Conservation (phyloP, 2,329 filamentous ascomycete genomes). For the Pseudocercospora ulei region DNA sequence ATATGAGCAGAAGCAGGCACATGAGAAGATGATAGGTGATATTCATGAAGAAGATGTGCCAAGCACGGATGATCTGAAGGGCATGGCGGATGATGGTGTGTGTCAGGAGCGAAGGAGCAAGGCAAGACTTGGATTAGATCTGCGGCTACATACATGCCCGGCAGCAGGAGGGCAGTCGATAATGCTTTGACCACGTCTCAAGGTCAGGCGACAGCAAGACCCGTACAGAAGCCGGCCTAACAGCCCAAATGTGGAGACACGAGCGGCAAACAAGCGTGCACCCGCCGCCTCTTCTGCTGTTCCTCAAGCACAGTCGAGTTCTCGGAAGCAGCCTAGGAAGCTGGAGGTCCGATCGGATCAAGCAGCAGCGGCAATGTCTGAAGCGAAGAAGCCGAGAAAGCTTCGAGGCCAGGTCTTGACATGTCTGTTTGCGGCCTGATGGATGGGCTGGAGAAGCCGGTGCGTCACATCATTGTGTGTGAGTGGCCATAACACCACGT, state of each 20-base stretch:
- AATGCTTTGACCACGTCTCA: conserved; percentile 12
- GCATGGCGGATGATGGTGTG: conserved; percentile 16
- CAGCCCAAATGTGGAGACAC: neutral
- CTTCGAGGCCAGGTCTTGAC: conserved; percentile 1
- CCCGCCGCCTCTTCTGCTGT: conserved; percentile 1
- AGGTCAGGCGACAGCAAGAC: conserved; percentile 1
- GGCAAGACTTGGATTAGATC: conserved; percentile 12
- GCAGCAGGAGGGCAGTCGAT: conserved; percentile 12
- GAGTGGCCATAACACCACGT: no score
- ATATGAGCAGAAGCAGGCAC: conserved; percentile 28
- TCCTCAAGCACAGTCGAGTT: conserved; percentile 2
- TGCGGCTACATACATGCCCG: conserved; percentile 15
- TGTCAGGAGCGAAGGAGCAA: conserved; percentile 10
- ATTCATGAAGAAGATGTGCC: conserved; percentile 28
- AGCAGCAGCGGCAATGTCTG: neutral
- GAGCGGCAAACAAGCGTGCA: neutral
- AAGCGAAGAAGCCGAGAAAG: conserved; percentile 4
- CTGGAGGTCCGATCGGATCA: conserved; percentile 15
- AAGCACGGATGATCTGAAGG: conserved; percentile 16
- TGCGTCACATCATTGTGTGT: neutral
- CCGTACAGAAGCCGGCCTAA: neutral
- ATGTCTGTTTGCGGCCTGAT: neutral
- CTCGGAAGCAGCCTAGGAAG: conserved; percentile 20
- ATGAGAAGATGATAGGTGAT: conserved; percentile 32
- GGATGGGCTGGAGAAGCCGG: neutral